phyloP scores from a whole-genome alignment of 129 eudicot genomes.

The Pittosporum tobira region DNA sequence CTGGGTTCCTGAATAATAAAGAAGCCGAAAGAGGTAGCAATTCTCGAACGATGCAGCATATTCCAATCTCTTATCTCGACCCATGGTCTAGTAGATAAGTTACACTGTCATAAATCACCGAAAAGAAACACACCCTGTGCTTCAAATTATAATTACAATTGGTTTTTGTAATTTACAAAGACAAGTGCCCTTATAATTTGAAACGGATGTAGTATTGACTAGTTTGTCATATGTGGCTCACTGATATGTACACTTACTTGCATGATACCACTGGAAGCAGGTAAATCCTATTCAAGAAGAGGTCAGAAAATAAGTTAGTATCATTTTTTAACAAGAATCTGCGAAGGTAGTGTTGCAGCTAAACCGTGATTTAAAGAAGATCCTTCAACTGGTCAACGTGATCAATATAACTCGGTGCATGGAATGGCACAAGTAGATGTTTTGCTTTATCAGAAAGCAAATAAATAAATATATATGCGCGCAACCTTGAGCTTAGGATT shows the following conservation, averaged over 20 bases:
- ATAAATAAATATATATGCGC: constrained; percentile 4
- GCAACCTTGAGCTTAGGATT: constrained; percentile 90
- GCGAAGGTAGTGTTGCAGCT: neutral
- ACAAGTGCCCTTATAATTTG: too few species aligned
- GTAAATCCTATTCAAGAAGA: constrained; percentile 63
- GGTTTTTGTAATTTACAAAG: too few species aligned
- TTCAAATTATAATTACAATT: too few species aligned
- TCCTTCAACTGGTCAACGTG: neutral
- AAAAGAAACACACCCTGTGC: neutral
- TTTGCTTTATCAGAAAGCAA: neutral
- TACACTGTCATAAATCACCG: constrained; percentile 13
- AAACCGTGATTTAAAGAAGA: neutral
- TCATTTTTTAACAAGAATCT: constrained; percentile 5
- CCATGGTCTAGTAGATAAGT: constrained; percentile 68
- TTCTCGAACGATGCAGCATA: constrained; percentile 92
- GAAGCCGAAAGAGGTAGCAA: constrained; percentile 87
- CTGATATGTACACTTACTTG: constrained; percentile 60
- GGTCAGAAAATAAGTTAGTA: constrained; percentile 17
- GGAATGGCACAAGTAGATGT: neutral
- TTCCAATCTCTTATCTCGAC: constrained; percentile 89
- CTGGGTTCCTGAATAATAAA: constrained; percentile 82
- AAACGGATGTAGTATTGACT: constrained; percentile 2
- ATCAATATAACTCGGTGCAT: neutral
- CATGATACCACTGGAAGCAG: constrained; percentile 96
- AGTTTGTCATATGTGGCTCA: constrained; percentile 1